A percentile compares a stretch with the other conserved stretches of the same genome.
Conservation (phyloP, 75 land plant species). For the Pinus albicaulis region DNA sequence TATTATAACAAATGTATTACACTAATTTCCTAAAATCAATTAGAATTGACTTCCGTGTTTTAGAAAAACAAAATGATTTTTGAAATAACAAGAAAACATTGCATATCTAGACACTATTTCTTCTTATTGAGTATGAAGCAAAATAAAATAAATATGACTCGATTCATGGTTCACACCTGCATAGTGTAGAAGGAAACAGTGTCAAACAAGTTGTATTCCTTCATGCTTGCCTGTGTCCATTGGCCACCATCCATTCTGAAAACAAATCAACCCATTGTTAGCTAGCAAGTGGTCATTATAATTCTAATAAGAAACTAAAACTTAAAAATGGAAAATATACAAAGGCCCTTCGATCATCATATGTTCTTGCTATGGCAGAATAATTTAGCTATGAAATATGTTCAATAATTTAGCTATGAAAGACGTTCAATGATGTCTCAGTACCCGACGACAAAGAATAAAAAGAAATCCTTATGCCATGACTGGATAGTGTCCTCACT, state of each 20-base stretch:
- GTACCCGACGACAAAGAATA: conserved; percentile 90
- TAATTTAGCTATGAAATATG: neutral
- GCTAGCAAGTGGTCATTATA: too few relatives aligned
- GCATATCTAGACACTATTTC: neutral
- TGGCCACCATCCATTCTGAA: conserved; percentile 86
- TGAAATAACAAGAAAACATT: neutral
- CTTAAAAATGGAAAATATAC: too few relatives aligned
- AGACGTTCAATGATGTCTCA: neutral
- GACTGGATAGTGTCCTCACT: conserved; percentile 66
- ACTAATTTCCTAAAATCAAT: neutral
- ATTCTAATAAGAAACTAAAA: too few relatives aligned
- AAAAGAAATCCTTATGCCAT: conserved; percentile 86
- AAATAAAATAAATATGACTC: neutral
- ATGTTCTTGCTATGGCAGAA: neutral
- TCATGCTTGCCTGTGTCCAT: conserved; percentile 63
- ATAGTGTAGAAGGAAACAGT: conserved; percentile 73
- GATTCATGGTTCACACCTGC: conserved; percentile 42
- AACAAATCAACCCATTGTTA: neutral
- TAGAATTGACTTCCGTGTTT: neutral
- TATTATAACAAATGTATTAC: too few relatives aligned
- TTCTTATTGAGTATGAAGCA: too few relatives aligned
- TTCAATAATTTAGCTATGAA: too few relatives aligned
- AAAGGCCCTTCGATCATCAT: too few relatives aligned
- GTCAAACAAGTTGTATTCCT: conserved; percentile 67
- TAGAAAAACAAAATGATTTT: neutral